Evolutionary conservation across 1,139 yeast genomes (phyloP).

Genomic region (Pichia cactophila): DNA sequence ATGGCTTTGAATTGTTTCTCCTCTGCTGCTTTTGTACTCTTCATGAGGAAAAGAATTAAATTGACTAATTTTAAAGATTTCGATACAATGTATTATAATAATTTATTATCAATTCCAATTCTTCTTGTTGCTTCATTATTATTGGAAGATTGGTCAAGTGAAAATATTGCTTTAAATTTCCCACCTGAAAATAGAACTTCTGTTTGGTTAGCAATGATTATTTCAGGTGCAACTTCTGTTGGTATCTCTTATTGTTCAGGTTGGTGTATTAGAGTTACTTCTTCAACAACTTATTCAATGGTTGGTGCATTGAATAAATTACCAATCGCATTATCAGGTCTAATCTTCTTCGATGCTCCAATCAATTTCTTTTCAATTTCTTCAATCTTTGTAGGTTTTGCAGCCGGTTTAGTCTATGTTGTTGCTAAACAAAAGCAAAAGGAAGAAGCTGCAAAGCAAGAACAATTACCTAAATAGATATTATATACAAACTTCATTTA

Average conservation of each 20-base stretch:
- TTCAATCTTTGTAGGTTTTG: conserved; percentile 86
- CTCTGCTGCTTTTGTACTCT: conserved; percentile 85
- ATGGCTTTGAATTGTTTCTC: conserved; percentile 92
- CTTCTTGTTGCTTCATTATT: conserved; percentile 64
- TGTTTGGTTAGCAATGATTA: conserved; percentile 71
- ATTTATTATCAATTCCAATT: conserved; percentile 84
- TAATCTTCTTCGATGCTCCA: conserved; percentile 89
- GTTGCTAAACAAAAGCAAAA: conserved; percentile 87
- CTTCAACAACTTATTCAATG: conserved; percentile 97
- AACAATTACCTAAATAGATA: conserved; percentile 31
- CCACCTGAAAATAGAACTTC: conserved; percentile 62
- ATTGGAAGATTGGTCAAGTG: conserved; percentile 89
- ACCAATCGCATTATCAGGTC: conserved; percentile 93
- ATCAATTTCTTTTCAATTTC: conserved; percentile 87
- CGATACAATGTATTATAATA: conserved; percentile 98
- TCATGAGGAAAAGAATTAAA: conserved; percentile 97
- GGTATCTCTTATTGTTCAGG: conserved; percentile 98
- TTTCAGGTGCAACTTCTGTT: conserved; percentile 89
- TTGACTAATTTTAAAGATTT: conserved; percentile 94
- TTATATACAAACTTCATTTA: conserved; percentile 9
- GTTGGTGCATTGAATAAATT: conserved; percentile 98
- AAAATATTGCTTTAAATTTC: conserved; percentile 68
- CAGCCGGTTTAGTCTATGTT: conserved; percentile 91
- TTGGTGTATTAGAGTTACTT: conserved; percentile 99
- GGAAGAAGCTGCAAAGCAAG: conserved; percentile 68